phyloP scores from a whole-genome alignment of 768 basidiomycete species.

The Dioszegia crocea region DNA sequence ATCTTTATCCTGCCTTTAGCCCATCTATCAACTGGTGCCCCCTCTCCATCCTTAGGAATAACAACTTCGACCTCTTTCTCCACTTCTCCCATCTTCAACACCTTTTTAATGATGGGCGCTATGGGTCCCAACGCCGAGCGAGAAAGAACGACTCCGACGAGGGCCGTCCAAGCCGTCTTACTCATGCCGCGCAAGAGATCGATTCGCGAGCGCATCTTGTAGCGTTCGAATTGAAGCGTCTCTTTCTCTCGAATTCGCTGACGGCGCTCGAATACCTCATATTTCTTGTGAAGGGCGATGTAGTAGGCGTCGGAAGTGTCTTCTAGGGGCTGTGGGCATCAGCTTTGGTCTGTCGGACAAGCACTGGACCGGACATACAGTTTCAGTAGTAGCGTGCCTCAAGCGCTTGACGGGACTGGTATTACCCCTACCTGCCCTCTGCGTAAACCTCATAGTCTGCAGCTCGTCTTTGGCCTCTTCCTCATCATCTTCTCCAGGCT shows the following conservation, averaged over 20 bases:
- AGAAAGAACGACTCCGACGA: conserved; percentile 26
- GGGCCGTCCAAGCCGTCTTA: conserved; percentile 21
- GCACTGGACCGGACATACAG: too few species aligned
- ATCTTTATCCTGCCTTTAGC: conserved; percentile 25
- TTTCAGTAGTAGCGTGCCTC: conserved; percentile 53
- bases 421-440: not conserved
- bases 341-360: not conserved
- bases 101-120: too few species aligned
- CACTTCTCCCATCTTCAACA: too few species aligned
- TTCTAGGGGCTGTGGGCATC: conserved; percentile 53
- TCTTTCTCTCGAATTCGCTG: conserved; percentile 83
- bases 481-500: conserved; percentile 58
- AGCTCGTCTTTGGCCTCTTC: conserved; percentile 18
- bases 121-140: not conserved
- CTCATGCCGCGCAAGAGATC: conserved; percentile 71
- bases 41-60: not conserved
- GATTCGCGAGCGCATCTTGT: conserved; percentile 82
- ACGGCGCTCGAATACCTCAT: conserved; percentile 79
- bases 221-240: conserved; percentile 84
- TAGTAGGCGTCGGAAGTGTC: conserved; percentile 79
- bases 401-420: conserved; percentile 14
- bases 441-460: not conserved
- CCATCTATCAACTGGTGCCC: conserved; percentile 9
- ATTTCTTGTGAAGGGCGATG: conserved; percentile 76
- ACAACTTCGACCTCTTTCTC: not conserved